These are phyloP conservation scores for Taiwanofungus camphoratus DNA, from an alignment of 1,284 basidiomycete species.

Conservation along the genomic window DNA sequence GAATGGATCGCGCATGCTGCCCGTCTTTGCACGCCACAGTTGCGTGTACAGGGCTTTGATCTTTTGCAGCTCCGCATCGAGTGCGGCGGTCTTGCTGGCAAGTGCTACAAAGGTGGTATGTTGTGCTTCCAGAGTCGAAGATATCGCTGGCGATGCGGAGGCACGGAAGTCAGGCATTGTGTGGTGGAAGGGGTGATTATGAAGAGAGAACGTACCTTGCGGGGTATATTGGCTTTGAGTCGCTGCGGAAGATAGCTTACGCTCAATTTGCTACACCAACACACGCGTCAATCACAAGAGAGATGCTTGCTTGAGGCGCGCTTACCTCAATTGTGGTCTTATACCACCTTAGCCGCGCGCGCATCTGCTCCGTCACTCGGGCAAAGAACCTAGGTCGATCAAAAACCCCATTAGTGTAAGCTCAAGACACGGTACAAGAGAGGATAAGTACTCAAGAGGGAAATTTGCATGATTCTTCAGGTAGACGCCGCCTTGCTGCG, in stretches of 20 bases:
- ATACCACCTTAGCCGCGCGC: slow-evolving; percentile 67
- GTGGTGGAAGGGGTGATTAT: no score
- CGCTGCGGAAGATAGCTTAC: slow-evolving; percentile 64
- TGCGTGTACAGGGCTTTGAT: slow-evolving; percentile 62
- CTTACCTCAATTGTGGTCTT: slow-evolving; percentile 73
- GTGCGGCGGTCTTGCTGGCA: slow-evolving; percentile 62
- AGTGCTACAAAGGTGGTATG: slow-evolving; percentile 68
- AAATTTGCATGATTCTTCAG: slow-evolving; percentile 73
- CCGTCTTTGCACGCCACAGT: slow-evolving; percentile 64
- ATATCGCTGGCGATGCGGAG: slow-evolving; percentile 57
- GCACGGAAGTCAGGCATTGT: no score
- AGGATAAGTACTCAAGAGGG: slow-evolving; percentile 64
- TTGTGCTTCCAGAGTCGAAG: slow-evolving; percentile 69
- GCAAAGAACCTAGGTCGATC: slow-evolving; percentile 55
- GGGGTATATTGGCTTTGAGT: slow-evolving; percentile 61
- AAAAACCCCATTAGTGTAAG: neutral
- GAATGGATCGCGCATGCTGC: slow-evolving; percentile 71
- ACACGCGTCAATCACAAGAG: neutral
- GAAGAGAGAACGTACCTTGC: slow-evolving; percentile 46
- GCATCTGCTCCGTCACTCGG: slow-evolving; percentile 66
- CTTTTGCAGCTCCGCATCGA: slow-evolving; percentile 67
- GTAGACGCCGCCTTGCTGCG: slow-evolving; percentile 60
- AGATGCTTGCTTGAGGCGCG: neutral
- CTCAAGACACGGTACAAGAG: neutral
- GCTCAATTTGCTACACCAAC: slow-evolving; percentile 66